Conservation (phyloP, 305 asterid species). For the Petunia hybrid region DNA sequence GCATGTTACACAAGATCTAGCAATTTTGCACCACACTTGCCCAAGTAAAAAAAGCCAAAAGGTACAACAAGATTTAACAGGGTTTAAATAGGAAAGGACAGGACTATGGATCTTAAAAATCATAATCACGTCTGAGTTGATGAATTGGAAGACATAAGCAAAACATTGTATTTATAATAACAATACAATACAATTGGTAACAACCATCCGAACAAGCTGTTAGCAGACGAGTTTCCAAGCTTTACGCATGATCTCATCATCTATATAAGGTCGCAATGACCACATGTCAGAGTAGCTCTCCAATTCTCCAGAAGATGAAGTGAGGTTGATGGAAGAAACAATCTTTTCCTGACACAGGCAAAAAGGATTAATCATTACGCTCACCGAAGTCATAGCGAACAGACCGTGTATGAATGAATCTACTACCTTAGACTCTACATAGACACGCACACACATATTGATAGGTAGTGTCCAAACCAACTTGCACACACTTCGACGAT, state of each 20-base stretch:
- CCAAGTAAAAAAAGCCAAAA: not conserved
- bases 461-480: too few relatives aligned
- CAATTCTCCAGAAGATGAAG: slow-evolving; percentile 71
- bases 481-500: too few relatives aligned
- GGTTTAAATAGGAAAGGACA: not conserved
- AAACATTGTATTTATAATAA: too few relatives aligned
- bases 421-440: not conserved
- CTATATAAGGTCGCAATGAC: slow-evolving; percentile 80
- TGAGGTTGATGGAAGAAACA: slow-evolving; percentile 65
- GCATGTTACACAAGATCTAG: not conserved
- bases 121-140: not conserved
- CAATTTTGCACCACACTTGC: not conserved
- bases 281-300: slow-evolving; percentile 87
- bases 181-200: too few relatives aligned
- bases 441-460: too few relatives aligned
- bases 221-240: slow-evolving; percentile 64
- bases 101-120: slow-evolving; percentile 7
- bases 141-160: not conserved
- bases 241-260: slow-evolving; percentile 66
- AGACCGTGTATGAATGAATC: not conserved
- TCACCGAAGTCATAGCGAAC: not conserved
- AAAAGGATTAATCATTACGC: not conserved
- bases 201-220: too few relatives aligned
- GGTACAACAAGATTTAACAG: slow-evolving; percentile 6
- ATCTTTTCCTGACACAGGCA: slow-evolving; percentile 57